Base-by-base conservation (phyloP, 352 stramenopile genomes). In the Phytopythium cucurbitacearum region DNA sequence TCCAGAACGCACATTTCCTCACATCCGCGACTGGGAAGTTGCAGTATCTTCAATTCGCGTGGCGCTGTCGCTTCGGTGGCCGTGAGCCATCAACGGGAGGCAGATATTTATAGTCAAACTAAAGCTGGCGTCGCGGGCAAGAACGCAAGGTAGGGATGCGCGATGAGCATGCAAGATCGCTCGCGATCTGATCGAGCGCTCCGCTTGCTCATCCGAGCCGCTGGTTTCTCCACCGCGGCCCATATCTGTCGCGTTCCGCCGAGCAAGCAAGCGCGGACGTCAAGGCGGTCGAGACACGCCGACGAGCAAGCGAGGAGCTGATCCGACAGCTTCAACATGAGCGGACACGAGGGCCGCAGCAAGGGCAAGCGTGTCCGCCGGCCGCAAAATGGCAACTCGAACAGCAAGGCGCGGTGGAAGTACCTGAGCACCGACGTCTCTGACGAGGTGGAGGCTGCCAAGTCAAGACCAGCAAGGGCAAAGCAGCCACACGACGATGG, bases 341-440 rank as follows among this genome's bases (percentile, higher is more conserved):
- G 48, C 43, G 57, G 48, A 39, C 62, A 62, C 50, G 62, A 69
- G 32, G 65, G 60, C 36, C 71, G 71, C 28, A 72, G 53, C 39
- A 71, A 79, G 53, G 74, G 74, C 58, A 85, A 83, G 57, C 74
- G 74, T 46, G 70, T 82, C 56, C 74, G 74, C 49, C 82, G 76
- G 58, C 71, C 62, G 4, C 64, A 68, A 41, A 74, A 57, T 8
- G 75, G 75, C 34, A 69, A 62, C 46, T 83, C 75, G 9, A 86
- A 86, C 59, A 32, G 66, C 38, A 65, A 65, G 34, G 74, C 70
- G 38, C 62, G 75, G 13, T 86, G 75, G 75, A 83, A 71, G 48
- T 80, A 70, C 46, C 63, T 86, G 34, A 75, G 65, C 36, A 60
- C 73, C 6, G 70, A 81, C 38, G 65, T 65, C 8, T 69, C 72